Evolutionary conservation across 306 rosid genomes (phyloP), one percentile per base, ranked within the genome.

Genomic region (Heteromeles arbutifolia): DNA sequence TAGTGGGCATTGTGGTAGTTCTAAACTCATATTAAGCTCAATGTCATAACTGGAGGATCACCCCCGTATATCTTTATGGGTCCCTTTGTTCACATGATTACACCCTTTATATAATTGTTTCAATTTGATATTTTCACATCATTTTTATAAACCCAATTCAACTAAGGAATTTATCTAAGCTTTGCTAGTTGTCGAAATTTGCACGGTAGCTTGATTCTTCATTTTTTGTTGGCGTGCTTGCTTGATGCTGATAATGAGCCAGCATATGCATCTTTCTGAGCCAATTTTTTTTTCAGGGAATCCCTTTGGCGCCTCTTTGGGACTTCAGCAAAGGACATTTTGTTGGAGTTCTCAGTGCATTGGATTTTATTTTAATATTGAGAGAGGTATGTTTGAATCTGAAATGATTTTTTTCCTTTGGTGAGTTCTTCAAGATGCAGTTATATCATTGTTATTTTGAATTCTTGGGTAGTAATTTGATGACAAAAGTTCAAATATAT

Each of bases 251-350:
- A 78, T 74, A 73, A 34, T 78, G 77, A 58, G 59, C 64, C 74
- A 79, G 57, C 72, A 34, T 68, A 26, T 81, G 61, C 59, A 75
- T 65, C 62, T 52, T 22, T 79, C 71, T 87, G 62, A 79, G 32
- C 75, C 56, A 77, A 75, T 56, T 1, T 77, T 59, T 79, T 78
- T 82, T 80, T 14, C 88, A 96, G 98, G 99, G 97, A 74, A 89
- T 92, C 75, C 91, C 97, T 72, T 81, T 91, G 82, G 97, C 99
- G 75, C 99, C 99, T 69, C 98, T 96, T 73, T 96, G 98, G 94
- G 97, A 96, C 89, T 83, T 88, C 84, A 15, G 87, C 85, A 89
- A 69, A 83, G 97, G 97, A 54, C 94, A 84, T 78, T 92, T 96
- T 87, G 98, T 96, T 84, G 99, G 99, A 73, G 84, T 96, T 84